Evolutionary conservation across 345 rosid species (phyloP).

Genomic region (Dipteronia sinensis): DNA sequence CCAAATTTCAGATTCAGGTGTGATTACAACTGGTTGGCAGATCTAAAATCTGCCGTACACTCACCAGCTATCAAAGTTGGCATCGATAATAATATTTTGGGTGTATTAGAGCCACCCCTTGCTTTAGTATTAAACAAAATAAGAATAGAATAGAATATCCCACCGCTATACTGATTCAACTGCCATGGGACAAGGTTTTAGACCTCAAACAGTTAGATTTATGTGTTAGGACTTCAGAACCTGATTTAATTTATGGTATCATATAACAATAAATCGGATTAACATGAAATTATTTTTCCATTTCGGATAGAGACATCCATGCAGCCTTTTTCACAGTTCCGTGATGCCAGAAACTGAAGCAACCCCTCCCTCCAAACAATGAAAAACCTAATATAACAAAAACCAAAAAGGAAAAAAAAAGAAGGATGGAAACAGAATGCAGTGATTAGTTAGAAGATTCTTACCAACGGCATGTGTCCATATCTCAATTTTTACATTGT

Average conservation of each 20-base stretch:
- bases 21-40: too few relatives aligned
- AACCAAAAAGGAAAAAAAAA: not conserved
- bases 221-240: not conserved
- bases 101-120: too few relatives aligned
- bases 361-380: not conserved
- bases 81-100: too few relatives aligned
- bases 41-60: too few relatives aligned
- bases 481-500: constrained; percentile 83
- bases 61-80: too few relatives aligned
- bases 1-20: too few relatives aligned
- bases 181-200: not conserved
- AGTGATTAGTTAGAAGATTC: constrained; percentile 11
- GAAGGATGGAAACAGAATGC: not conserved
- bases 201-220: not conserved
- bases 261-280: not conserved
- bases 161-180: not conserved
- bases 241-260: not conserved
- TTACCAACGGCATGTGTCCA: constrained; percentile 96
- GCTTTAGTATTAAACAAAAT: not conserved
- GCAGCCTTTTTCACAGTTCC: not conserved
- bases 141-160: too few relatives aligned
- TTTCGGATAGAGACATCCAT: not conserved
- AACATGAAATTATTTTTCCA: not conserved
- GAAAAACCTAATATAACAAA: not conserved
- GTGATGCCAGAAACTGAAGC: not conserved